Percentiles rank a stretch among this genome's conserved stretches.
phyloP scores from a whole-genome alignment of 306 rosid species.

The Glycine latifolia region DNA sequence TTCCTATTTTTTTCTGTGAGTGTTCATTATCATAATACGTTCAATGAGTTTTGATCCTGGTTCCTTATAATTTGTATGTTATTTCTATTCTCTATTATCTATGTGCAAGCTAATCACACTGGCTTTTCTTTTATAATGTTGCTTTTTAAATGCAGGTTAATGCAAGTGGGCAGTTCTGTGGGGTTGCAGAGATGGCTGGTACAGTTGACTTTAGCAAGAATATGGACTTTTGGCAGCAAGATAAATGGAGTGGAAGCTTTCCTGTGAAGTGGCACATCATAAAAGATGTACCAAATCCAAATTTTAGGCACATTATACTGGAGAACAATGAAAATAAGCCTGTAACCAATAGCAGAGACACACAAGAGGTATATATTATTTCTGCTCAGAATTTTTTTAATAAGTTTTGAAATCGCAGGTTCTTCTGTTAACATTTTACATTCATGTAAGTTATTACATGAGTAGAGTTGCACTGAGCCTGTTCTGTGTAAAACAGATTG shows the following conservation, averaged over 20 bases:
- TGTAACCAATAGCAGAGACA: slow-evolving; percentile 96
- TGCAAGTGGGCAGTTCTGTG: slow-evolving; percentile 96
- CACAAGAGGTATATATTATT: slow-evolving; percentile 77
- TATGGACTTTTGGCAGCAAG: slow-evolving; percentile 99
- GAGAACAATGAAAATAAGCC: slow-evolving; percentile 97
- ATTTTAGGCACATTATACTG: slow-evolving; percentile 84
- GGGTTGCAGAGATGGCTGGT: slow-evolving; percentile 89
- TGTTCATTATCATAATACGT: slow-evolving; percentile 16
- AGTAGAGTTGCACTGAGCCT: slow-evolving; percentile 2
- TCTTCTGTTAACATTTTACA: not conserved
- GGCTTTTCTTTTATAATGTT: not conserved
- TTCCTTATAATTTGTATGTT: not conserved
- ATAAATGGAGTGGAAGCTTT: slow-evolving; percentile 97
- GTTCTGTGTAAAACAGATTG: not conserved
- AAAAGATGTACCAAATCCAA: slow-evolving; percentile 83
- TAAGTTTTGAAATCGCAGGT: not conserved
- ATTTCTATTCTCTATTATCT: not conserved
- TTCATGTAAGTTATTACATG: not conserved
- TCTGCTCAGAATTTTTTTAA: slow-evolving; percentile 14
- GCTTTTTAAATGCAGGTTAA: slow-evolving; percentile 67
- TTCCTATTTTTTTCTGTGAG: slow-evolving; percentile 88
- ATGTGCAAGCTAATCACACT: slow-evolving; percentile 28
- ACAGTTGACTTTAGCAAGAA: slow-evolving; percentile 80
- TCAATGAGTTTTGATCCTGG: not conserved
- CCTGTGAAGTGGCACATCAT: slow-evolving; percentile 93